phyloP scores from a whole-genome alignment of 1,284 basidiomycete genomes.

The Fomitopsis palustris region DNA sequence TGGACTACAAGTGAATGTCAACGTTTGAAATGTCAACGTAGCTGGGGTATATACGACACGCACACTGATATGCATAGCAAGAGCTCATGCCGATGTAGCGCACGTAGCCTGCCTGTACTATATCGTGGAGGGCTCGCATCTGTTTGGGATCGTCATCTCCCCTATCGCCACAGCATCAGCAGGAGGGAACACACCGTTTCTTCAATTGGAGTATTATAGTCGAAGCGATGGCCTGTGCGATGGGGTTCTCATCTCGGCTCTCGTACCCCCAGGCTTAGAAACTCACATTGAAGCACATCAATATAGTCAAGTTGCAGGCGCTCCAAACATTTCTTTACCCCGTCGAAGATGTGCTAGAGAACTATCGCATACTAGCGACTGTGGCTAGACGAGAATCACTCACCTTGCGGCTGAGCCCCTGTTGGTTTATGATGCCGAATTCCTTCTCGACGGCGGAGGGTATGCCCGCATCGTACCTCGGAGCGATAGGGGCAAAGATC shows the following conservation, averaged over 20 bases:
- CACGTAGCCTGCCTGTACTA: constrained; percentile 60
- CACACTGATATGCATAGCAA: constrained; percentile 30
- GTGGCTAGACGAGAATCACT: not conserved
- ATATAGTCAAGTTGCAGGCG: constrained; percentile 42
- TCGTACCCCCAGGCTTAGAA: too few relatives aligned
- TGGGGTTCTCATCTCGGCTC: too few relatives aligned
- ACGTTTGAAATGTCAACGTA: too few relatives aligned
- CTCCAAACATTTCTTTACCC: constrained; percentile 39
- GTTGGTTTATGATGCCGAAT: constrained; percentile 34
- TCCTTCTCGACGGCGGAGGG: constrained; percentile 12
- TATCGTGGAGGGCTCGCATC: constrained; percentile 67
- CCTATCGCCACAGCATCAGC: not conserved
- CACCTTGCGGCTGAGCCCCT: constrained; percentile 38
- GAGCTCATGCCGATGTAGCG: constrained; percentile 67
- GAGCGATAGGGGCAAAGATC: constrained; percentile 10
- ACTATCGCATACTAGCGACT: not conserved
- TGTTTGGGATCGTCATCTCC: not conserved
- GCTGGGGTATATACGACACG: constrained; percentile 1
- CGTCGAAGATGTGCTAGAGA: constrained; percentile 40
- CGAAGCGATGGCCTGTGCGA: constrained; percentile 24
- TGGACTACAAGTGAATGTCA: constrained; percentile 33
- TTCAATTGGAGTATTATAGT: constrained; percentile 26
- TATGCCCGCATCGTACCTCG: constrained; percentile 39
- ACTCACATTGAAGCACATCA: constrained; percentile 37
- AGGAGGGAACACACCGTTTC: constrained; percentile 18